A percentile compares a stretch with the other conserved stretches of the same genome.
Conservation (phyloP, 2,329 filamentous ascomycete genomes). For the Ustulina deusta region DNA sequence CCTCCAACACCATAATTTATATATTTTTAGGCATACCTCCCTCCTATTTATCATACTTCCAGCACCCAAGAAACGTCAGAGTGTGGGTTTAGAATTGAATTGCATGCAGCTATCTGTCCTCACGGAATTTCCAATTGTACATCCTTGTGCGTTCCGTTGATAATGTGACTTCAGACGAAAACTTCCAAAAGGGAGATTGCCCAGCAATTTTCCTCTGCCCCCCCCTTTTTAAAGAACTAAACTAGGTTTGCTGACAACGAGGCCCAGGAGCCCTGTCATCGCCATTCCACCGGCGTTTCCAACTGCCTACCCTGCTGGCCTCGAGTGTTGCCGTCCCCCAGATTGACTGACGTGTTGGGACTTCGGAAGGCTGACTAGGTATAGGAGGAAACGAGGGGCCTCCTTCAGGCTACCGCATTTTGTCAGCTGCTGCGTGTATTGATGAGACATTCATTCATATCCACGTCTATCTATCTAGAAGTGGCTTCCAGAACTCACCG, state of each 20-base stretch:
- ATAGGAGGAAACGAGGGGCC: no score
- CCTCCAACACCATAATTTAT: neutral
- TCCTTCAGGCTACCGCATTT: neutral
- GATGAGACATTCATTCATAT: neutral
- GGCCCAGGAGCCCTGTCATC: no score
- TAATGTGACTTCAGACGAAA: neutral
- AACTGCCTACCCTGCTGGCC: neutral
- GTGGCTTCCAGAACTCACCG: slow-evolving; percentile 5
- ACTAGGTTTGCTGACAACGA: neutral
- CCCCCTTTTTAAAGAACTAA: neutral
- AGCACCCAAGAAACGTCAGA: neutral
- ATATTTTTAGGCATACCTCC: no score
- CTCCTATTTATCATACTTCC: no score
- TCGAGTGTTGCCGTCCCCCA: neutral
- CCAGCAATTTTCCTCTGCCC: neutral
- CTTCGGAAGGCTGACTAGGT: neutral
- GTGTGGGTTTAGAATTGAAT: neutral
- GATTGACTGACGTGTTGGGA: neutral
- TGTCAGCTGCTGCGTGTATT: neutral
- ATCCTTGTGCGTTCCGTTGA: neutral
- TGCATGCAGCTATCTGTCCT: slow-evolving; percentile 7
- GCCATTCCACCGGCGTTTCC: neutral
- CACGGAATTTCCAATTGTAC: neutral
- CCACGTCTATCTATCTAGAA: no score
- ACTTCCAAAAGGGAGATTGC: neutral